These are phyloP conservation scores for Pezizomycotina sp. DNA, from an alignment of 2,329 filamentous ascomycete genomes.

Conservation along the genomic window DNA sequence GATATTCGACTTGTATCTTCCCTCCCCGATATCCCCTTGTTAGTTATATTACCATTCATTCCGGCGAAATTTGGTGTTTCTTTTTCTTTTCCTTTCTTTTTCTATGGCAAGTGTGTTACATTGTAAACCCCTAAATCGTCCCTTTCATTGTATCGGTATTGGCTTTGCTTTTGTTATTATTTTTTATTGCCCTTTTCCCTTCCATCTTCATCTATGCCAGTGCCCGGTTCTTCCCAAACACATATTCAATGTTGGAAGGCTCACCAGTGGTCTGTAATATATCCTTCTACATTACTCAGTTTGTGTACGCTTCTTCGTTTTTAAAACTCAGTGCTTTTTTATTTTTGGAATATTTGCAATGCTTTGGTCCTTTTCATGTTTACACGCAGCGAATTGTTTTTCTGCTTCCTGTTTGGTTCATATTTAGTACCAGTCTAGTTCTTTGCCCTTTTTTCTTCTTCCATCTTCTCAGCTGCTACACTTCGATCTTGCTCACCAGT, in stretches of 20 bases:
- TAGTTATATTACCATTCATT: too few species aligned
- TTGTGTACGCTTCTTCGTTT: neutral
- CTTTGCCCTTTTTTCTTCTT: too few species aligned
- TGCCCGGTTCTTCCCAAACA: constrained; percentile 4
- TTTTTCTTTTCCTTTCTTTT: constrained; percentile 10
- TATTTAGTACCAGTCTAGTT: too few species aligned
- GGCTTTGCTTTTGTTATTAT: constrained; percentile 18
- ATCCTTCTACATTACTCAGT: neutral
- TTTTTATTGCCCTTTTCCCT: constrained; percentile 11
- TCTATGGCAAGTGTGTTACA: constrained; percentile 23
- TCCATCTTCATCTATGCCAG: constrained; percentile 4
- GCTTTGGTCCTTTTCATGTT: neutral
- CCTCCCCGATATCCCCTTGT: too few species aligned
- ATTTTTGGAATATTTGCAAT: neutral
- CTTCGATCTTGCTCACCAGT: too few species aligned
- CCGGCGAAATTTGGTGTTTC: constrained; percentile 3
- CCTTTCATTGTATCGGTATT: constrained; percentile 22
- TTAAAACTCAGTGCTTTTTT: neutral
- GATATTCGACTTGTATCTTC: too few species aligned
- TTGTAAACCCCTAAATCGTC: constrained; percentile 24
- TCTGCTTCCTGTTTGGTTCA: too few species aligned
- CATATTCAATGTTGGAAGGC: constrained; percentile 1
- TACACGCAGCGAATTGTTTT: neutral
- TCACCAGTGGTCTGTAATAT: neutral
- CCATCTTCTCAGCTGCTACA: too few species aligned